Percentiles rank a stretch among this genome's conserved stretches.
These are phyloP conservation scores for Aspergillus leporis DNA, from an alignment of 495 filamentous ascomycete species.

Conservation along the genomic window DNA sequence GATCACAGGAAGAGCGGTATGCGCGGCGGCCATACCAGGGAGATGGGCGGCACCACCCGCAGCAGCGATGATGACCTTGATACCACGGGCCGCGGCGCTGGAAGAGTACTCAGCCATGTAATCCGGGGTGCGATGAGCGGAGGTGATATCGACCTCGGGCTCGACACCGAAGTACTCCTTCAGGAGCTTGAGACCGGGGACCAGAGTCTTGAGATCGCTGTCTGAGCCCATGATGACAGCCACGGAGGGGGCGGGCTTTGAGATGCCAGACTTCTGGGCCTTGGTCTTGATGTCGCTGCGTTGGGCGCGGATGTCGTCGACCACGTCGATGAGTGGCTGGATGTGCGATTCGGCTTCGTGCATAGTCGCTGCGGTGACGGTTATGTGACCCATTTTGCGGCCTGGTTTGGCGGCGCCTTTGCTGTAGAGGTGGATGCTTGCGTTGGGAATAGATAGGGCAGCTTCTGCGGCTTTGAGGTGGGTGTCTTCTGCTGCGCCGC, in stretches of 20 bases:
- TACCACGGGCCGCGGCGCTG: slow-evolving; percentile 63
- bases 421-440: slow-evolving; percentile 83
- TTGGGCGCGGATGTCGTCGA: slow-evolving; percentile 65
- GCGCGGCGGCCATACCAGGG: slow-evolving; percentile 87
- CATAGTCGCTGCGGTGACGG: slow-evolving; percentile 68
- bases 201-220: slow-evolving; percentile 81
- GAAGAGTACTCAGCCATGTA: slow-evolving; percentile 78
- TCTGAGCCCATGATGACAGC: slow-evolving; percentile 95
- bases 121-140: slow-evolving; percentile 87
- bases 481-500: slow-evolving; percentile 66
- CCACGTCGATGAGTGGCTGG: slow-evolving; percentile 61
- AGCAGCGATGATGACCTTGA: slow-evolving; percentile 92
- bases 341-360: slow-evolving; percentile 71
- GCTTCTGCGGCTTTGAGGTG: slow-evolving; percentile 66
- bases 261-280: slow-evolving; percentile 29
- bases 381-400: slow-evolving; percentile 95
- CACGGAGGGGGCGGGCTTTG: slow-evolving; percentile 59
- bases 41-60: slow-evolving; percentile 91
- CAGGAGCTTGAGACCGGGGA: slow-evolving; percentile 74
- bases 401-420: slow-evolving; percentile 82
- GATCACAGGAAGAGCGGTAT: slow-evolving; percentile 87
- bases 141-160: slow-evolving; percentile 80
- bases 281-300: slow-evolving; percentile 50
- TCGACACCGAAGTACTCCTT: slow-evolving; percentile 70
- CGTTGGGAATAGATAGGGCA: slow-evolving; percentile 62